phyloP scores from a whole-genome alignment of 75 land plant genomes.

The Picea sitchensis region DNA sequence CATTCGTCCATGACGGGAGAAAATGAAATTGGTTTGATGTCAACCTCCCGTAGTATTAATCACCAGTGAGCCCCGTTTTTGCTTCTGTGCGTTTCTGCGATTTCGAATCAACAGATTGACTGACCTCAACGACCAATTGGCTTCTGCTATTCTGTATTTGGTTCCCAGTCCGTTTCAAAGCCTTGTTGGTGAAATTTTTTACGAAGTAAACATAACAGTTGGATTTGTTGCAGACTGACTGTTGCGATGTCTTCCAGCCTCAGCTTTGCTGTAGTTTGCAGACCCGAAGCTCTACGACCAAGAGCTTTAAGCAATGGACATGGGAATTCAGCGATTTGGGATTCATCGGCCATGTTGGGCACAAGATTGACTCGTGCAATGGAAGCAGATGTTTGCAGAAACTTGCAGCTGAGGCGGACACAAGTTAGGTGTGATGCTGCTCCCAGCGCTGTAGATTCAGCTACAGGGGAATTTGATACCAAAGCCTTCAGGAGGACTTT shows the following conservation, averaged over 20 bases:
- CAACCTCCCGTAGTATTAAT: background rate
- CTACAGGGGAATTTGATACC: slow-evolving; percentile 22
- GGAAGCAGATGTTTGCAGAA: too few relatives aligned
- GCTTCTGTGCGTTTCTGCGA: background rate
- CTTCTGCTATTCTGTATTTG: background rate
- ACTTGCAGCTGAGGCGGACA: background rate
- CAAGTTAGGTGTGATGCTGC: slow-evolving; percentile 6
- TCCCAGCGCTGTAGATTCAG: slow-evolving; percentile 9
- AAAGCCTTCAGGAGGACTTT: slow-evolving; percentile 38
- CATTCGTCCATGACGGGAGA: too few relatives aligned
- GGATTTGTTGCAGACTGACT: background rate
- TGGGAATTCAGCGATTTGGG: background rate
- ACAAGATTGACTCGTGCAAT: background rate
- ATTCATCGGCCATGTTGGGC: background rate
- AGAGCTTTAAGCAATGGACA: background rate
- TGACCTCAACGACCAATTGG: background rate
- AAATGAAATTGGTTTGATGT: background rate
- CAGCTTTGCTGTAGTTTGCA: background rate
- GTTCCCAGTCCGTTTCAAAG: background rate
- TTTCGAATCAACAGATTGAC: background rate
- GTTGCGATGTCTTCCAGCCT: background rate
- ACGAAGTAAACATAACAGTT: background rate
- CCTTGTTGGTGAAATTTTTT: background rate
- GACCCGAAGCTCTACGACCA: background rate
- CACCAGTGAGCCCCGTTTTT: background rate